Evolutionary conservation across 148 eudicot genomes (phyloP), one percentile per base, ranked within the genome.

Genomic region (Camellia lanceoleosa): DNA sequence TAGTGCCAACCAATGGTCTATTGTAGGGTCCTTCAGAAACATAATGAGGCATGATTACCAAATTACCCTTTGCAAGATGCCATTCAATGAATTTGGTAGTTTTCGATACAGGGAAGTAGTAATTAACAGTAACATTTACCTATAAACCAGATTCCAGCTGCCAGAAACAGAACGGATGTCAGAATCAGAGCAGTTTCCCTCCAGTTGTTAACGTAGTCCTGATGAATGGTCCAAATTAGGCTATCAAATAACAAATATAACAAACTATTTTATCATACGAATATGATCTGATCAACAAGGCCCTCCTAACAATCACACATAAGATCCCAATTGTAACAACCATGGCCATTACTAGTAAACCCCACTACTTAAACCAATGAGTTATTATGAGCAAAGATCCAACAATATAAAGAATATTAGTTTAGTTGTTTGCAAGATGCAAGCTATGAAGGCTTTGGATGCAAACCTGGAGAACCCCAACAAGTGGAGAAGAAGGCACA

Each of bases 401-500:
- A 67, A 67, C 15, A 3, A 42, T 67, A 41, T 67, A 13, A 38
- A 67, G 5, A 41, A 42, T 49, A 47, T 64, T 5, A 20, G 51
- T 44, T 1, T 51, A 82, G 30, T 43, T 49, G 7, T 41, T 60
- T 61, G 23, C 68, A 61, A 19, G 59, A 54, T n/a, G 64, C 15
- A 70, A 71, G 15, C 68, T 20, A 68, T 14, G 59, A 14, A 49
- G 7, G 43, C 56, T 23, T 38, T 16, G 43, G 67, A 30, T 43
- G 20, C 80, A 67, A 80, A 96, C 99, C 99, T 96, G 92, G 64
- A 96, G 86, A 85, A 91, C 89, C 43, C 99, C 99, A 68, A 96
- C 98, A 64, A 96, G 94, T 11, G 99, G 99, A 19, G 98, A 89
- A 16, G 99, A 97, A 60, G 99, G 99, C 62, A 97, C 99, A 71